A percentile compares a stretch with the other conserved stretches of the same genome.
Evolutionary conservation across 2,329 filamentous ascomycete genomes (phyloP).

Genomic region (Xylaria multiplex): DNA sequence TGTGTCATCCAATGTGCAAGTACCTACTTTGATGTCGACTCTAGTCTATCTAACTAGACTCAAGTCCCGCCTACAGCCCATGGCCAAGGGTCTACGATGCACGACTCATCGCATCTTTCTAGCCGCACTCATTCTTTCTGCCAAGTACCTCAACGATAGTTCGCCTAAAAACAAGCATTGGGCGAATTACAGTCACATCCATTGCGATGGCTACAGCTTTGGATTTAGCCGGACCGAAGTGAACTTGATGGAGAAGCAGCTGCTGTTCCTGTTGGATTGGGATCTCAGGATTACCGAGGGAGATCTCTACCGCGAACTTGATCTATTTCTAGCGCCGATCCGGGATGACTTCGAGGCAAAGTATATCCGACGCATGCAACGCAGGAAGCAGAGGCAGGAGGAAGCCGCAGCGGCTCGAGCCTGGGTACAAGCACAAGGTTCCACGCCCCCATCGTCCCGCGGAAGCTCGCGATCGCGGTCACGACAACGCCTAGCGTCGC

Average conservation of each 20-base stretch:
- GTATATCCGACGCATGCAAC: slow-evolving; percentile 61
- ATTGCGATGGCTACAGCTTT: slow-evolving; percentile 72
- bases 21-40: slow-evolving; percentile 95
- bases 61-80: slow-evolving; percentile 84
- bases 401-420: slow-evolving; percentile 53
- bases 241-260: slow-evolving; percentile 99
- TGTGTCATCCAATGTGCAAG: slow-evolving; percentile 92
- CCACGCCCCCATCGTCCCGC: slow-evolving; percentile 59
- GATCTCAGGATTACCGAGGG: slow-evolving; percentile 86
- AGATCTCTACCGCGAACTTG: slow-evolving; percentile 87
- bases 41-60: slow-evolving; percentile 92
- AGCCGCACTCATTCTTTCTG: slow-evolving; percentile 82
- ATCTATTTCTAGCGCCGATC: slow-evolving; percentile 88
- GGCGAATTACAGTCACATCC: slow-evolving; percentile 90
- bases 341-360: slow-evolving; percentile 67
- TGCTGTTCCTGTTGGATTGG: slow-evolving; percentile 94
- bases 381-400: slow-evolving; percentile 56
- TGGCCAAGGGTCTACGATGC: slow-evolving; percentile 95
- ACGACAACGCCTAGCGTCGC: slow-evolving; percentile 48
- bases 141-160: slow-evolving; percentile 98
- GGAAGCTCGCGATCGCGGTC: slow-evolving; percentile 52
- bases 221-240: slow-evolving; percentile 95
- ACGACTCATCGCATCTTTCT: slow-evolving; percentile 98
- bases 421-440: slow-evolving; percentile 53
- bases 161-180: slow-evolving; percentile 99